Evolutionary conservation across 495 filamentous ascomycete genomes (phyloP).

Genomic region (Talaromyces nanjingensis): DNA sequence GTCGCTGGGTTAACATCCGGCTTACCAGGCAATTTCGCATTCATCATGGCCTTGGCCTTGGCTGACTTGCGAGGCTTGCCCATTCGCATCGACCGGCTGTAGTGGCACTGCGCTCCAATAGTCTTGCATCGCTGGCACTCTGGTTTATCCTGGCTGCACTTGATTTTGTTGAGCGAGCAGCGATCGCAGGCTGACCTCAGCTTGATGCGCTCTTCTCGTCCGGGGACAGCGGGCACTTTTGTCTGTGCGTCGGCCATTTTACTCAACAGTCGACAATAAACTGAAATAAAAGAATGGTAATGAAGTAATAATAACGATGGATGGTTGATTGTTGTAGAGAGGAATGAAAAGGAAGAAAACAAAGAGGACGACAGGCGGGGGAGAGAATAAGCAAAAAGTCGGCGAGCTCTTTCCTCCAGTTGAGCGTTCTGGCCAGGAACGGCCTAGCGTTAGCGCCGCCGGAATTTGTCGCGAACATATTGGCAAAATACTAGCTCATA

Average conservation of each 20-base stretch:
- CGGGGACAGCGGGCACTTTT: neutral
- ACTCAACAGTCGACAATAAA: neutral
- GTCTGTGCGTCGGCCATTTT: constrained; percentile 5
- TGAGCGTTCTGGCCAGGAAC: neutral
- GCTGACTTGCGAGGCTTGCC: constrained; percentile 15
- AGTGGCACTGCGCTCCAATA: constrained; percentile 13
- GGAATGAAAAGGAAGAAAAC: neutral
- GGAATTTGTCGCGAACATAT: neutral
- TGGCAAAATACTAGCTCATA: neutral
- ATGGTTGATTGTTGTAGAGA: neutral
- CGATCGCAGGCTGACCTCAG: constrained; percentile 17
- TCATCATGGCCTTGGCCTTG: constrained; percentile 9
- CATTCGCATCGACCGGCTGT: constrained; percentile 14
- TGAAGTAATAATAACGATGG: neutral
- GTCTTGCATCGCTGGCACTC: constrained; percentile 15
- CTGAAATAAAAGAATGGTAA: neutral
- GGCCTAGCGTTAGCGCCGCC: neutral
- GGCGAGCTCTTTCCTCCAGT: neutral
- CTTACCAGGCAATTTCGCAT: constrained; percentile 5
- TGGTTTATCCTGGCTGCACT: constrained; percentile 20
- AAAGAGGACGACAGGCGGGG: neutral
- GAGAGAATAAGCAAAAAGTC: neutral
- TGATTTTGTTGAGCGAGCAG: constrained; percentile 16
- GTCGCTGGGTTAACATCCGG: neutral
- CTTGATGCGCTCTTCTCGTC: constrained; percentile 10